phyloP scores from a whole-genome alignment of 2,329 filamentous ascomycete genomes.

The Trichoderma aggressivum region DNA sequence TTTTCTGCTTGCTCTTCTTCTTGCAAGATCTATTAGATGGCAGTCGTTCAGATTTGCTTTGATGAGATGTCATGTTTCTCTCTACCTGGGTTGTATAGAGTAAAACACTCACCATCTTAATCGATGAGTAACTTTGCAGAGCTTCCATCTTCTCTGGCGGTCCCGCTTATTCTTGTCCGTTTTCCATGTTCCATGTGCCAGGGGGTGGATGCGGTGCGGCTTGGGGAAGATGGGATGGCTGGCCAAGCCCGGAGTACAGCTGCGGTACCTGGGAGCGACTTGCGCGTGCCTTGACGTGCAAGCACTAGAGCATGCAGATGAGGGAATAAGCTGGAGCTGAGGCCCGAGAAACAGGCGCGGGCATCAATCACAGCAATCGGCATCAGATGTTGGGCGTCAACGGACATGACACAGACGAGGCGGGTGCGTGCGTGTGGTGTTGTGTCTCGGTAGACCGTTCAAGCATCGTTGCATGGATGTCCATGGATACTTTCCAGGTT shows the following conservation, averaged over 20 bases:
- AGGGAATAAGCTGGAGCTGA: conserved; percentile 9
- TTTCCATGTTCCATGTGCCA: conserved; percentile 17
- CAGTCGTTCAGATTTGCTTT: background rate
- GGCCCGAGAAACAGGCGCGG: background rate
- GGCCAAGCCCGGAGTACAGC: background rate
- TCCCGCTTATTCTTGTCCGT: background rate
- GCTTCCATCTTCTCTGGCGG: background rate
- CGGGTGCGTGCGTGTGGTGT: background rate
- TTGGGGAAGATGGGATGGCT: background rate
- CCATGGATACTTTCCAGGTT: no score
- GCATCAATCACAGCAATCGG: background rate
- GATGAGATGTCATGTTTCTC: background rate
- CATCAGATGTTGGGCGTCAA: conserved; percentile 5
- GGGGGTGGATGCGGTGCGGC: conserved; percentile 12
- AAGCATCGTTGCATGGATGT: background rate
- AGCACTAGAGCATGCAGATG: conserved; percentile 7
- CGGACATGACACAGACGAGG: background rate
- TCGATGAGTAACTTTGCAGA: background rate
- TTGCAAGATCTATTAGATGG: background rate
- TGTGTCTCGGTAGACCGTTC: background rate
- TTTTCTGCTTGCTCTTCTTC: background rate
- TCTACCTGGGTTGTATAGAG: background rate
- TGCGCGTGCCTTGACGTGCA: background rate
- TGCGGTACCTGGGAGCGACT: background rate
- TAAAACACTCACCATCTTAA: background rate